phyloP scores from a whole-genome alignment of 2,329 filamentous ascomycete genomes.

The Westerdykella aurantiaca region DNA sequence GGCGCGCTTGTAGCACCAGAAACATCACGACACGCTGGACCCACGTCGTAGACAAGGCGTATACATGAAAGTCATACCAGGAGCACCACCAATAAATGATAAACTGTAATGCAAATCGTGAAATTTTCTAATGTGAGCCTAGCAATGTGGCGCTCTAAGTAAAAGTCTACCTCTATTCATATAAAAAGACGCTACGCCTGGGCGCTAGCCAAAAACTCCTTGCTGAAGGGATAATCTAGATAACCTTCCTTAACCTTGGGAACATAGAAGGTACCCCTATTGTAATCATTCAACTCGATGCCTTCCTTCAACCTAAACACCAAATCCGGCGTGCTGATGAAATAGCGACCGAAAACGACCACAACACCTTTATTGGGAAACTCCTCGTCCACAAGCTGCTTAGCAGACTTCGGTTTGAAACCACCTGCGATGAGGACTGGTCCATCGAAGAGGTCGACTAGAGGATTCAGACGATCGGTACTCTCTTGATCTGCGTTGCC shows the following conservation, averaged over 20 bases:
- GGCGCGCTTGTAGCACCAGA: no score
- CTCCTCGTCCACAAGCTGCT: slow-evolving; percentile 35
- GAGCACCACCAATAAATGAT: no score
- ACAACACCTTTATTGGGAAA: slow-evolving; percentile 41
- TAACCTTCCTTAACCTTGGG: slow-evolving; percentile 36
- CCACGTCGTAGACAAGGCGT: no score
- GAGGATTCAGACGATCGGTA: slow-evolving; percentile 17
- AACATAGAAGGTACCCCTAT: slow-evolving; percentile 44
- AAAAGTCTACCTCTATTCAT: neutral
- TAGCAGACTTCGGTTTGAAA: slow-evolving; percentile 37
- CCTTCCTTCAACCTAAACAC: slow-evolving; percentile 42
- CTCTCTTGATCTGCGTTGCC: slow-evolving; percentile 38
- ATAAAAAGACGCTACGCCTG: neutral
- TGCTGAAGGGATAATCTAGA: slow-evolving; percentile 39
- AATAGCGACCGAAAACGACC: slow-evolving; percentile 46
- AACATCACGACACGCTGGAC: no score
- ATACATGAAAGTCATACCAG: no score
- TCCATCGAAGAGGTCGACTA: slow-evolving; percentile 20
- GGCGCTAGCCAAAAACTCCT: slow-evolving; percentile 20
- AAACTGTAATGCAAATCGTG: no score
- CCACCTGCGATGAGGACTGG: slow-evolving; percentile 41
- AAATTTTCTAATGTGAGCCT: no score
- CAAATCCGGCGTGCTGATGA: slow-evolving; percentile 47
- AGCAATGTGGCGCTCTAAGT: no score
- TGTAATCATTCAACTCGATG: slow-evolving; percentile 41